Conservation (phyloP, 2,329 filamentous ascomycete species). For the Scedosporium dehoogii region DNA sequence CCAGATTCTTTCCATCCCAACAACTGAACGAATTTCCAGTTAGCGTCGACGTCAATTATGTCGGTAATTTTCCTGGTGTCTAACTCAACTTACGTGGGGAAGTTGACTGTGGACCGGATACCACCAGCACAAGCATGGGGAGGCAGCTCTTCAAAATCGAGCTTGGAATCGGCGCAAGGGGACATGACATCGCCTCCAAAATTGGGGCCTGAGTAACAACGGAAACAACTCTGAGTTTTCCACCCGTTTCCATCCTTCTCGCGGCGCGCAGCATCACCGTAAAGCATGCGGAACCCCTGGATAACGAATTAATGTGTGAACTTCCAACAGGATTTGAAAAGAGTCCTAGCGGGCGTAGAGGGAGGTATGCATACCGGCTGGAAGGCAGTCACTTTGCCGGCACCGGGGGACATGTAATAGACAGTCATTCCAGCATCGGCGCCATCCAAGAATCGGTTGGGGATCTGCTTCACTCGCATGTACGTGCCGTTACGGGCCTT, state of each 20-base stretch:
- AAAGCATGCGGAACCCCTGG: slow-evolving; percentile 38
- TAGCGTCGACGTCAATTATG: neutral
- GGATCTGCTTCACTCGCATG: slow-evolving; percentile 23
- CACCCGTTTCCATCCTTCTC: slow-evolving; percentile 30
- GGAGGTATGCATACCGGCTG: slow-evolving; percentile 25
- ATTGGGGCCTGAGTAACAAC: slow-evolving; percentile 27
- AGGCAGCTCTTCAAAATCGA: slow-evolving; percentile 32
- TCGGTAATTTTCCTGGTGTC: neutral
- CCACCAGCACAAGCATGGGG: slow-evolving; percentile 27
- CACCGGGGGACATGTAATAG: slow-evolving; percentile 24
- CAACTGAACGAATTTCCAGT: slow-evolving; percentile 14
- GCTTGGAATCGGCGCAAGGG: slow-evolving; percentile 27
- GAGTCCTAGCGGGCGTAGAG: neutral
- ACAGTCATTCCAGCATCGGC: slow-evolving; percentile 24
- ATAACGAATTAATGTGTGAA: neutral
- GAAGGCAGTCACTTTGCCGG: slow-evolving; percentile 21
- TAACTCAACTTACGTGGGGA: slow-evolving; percentile 34
- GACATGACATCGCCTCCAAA: slow-evolving; percentile 24
- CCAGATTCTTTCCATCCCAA: slow-evolving; percentile 35
- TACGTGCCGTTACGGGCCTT: slow-evolving; percentile 21
- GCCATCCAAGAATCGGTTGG: slow-evolving; percentile 22
- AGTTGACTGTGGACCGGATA: slow-evolving; percentile 32
- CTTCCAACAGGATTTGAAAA: too few relatives aligned
- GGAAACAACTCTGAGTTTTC: slow-evolving; percentile 25
- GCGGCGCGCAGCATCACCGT: slow-evolving; percentile 37